Evolutionary conservation across 2,329 filamentous ascomycete genomes (phyloP), one percentile per base, ranked within the genome.

Genomic region (Xylogone sp.): DNA sequence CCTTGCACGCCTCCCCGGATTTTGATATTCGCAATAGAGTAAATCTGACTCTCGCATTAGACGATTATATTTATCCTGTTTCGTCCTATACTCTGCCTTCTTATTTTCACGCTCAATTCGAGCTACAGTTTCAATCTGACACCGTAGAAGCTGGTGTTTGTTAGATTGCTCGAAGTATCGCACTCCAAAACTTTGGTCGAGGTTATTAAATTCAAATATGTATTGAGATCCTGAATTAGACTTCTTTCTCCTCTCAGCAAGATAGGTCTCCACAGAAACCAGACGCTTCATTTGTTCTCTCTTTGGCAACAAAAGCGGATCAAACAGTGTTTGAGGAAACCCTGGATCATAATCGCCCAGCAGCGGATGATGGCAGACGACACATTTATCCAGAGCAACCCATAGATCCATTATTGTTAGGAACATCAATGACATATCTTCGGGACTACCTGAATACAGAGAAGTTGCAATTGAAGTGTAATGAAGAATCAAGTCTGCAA

Each of bases 401-500:
- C 83, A 87, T 0, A 86, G 61, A 49, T 85, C 80, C 2, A 82
- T 56, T 0, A 79, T 57, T 0, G 75, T 79, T 0, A 87, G 69
- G 2, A 82, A 51, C 76, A 84, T 83, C 3, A 74, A 54, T 0
- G 83, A 86, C 0, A 68, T 58, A 0, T 64, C 65, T 53, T 78
- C 73, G 0, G 82, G 75, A 2, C 73, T 70, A 0, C 47, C 54
- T 0, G 49, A 2, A 43, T 82, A 83, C 0, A 29, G 8, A 0
- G 1, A 0, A 0, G 22, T 42, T 0, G 70, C 71, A 3, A 20
- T 3, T 0, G 16, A 3, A 39, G 70, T 60, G 49, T 79, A 79
- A 0, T 42, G 13, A 2, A 60, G 43, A 1, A 76, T 67, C 3
- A 69, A 46, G 0, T 49, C 3, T 1, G 48, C 53, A 1, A 76